These are phyloP conservation scores for Inga leiocalycina DNA, from an alignment of 306 rosid genomes.

Conservation along the genomic window DNA sequence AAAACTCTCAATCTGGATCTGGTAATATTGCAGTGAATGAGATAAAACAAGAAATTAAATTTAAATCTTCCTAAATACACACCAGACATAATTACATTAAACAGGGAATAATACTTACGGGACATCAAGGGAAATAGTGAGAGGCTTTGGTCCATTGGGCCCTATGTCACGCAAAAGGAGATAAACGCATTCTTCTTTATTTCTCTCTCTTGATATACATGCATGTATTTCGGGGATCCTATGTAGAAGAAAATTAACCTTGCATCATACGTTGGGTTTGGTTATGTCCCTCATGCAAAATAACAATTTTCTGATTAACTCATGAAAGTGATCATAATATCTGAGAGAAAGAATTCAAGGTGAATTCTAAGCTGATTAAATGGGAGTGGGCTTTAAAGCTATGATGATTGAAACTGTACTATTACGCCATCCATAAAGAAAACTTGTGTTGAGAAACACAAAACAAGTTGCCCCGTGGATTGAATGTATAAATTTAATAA, in stretches of 20 bases:
- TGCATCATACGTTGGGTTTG: neutral
- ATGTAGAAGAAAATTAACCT: constrained; percentile 1
- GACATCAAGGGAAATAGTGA: neutral
- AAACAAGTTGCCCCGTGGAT: neutral
- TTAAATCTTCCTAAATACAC: neutral
- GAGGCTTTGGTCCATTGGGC: neutral
- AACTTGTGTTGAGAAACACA: neutral
- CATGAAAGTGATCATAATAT: neutral
- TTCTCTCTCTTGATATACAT: neutral
- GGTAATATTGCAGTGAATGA: neutral
- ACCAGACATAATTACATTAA: neutral
- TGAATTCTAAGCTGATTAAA: neutral
- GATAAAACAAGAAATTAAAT: neutral
- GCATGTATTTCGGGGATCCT: neutral
- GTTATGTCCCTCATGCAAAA: neutral
- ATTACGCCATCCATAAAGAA: neutral
- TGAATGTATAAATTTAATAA: neutral
- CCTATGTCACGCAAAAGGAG: neutral
- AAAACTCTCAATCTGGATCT: neutral
- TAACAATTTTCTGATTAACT: neutral
- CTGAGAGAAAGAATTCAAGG: constrained; percentile 4
- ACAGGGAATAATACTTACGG: neutral
- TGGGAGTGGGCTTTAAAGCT: neutral
- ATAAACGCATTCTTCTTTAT: neutral
- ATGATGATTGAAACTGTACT: neutral